Evolutionary conservation across 1,139 yeast genomes (phyloP).

Genomic region (Scheffersomyces cryptocercus): DNA sequence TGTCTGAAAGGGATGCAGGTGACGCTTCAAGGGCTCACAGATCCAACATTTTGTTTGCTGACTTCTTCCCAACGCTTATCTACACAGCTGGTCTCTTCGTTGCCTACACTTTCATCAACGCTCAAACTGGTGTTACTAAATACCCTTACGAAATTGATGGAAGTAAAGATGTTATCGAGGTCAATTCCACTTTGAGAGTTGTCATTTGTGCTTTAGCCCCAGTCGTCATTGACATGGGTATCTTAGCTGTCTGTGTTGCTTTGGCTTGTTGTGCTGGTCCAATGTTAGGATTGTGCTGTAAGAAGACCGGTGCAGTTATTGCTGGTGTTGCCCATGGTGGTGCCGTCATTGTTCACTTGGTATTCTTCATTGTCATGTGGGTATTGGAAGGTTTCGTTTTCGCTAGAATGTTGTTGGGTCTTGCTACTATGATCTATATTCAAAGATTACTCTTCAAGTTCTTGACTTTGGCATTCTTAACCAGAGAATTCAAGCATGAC

Average conservation of each 20-base stretch:
- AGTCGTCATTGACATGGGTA: constrained; percentile 86
- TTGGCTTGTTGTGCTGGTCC: constrained; percentile 98
- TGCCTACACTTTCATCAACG: constrained; percentile 91
- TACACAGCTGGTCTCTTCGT: constrained; percentile 90
- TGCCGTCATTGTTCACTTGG: constrained; percentile 81
- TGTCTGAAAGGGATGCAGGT: constrained; percentile 91
- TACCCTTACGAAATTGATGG: constrained; percentile 31
- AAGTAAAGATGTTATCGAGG: constrained; percentile 42
- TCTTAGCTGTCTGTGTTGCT: constrained; percentile 68
- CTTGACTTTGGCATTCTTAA: constrained; percentile 74
- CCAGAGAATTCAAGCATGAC: constrained; percentile 97
- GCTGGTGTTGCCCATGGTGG: constrained; percentile 97
- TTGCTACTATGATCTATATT: constrained; percentile 78
- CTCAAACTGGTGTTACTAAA: constrained; percentile 88
- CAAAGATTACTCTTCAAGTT: constrained; percentile 89
- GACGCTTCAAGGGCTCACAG: constrained; percentile 95
- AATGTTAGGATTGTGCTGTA: constrained; percentile 89
- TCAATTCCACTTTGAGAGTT: constrained; percentile 82
- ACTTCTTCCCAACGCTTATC: constrained; percentile 78
- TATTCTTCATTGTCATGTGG: constrained; percentile 96
- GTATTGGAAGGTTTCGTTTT: constrained; percentile 91
- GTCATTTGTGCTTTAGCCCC: constrained; percentile 92
- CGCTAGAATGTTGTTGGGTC: constrained; percentile 83
- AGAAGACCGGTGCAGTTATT: constrained; percentile 95
- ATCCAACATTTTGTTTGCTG: constrained; percentile 82